Evolutionary conservation across 805 yeast species (phyloP).

Genomic region (Sugiyamaella floridensis): DNA sequence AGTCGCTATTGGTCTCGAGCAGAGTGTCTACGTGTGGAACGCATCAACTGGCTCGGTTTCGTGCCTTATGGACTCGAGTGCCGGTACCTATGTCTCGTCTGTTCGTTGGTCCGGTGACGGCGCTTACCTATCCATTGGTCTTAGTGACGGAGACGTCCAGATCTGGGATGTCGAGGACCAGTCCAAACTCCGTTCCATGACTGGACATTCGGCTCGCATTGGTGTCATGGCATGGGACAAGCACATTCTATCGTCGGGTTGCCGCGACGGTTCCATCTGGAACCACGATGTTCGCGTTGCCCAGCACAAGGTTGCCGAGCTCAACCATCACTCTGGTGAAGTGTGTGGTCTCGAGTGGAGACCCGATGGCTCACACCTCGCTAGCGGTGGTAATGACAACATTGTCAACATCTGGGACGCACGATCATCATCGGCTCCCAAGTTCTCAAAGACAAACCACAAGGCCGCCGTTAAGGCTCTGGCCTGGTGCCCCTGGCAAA

Average conservation of each 20-base stretch:
- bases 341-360: conserved; percentile 89
- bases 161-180: conserved; percentile 87
- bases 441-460: conserved; percentile 70
- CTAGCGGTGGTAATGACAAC: conserved; percentile 93
- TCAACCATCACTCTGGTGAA: conserved; percentile 73
- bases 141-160: conserved; percentile 75
- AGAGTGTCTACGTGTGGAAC: conserved; percentile 84
- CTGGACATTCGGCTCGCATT: conserved; percentile 65
- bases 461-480: conserved; percentile 93
- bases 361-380: conserved; percentile 74
- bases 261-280: conserved; percentile 75
- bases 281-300: conserved; percentile 88
- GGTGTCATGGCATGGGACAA: conserved; percentile 82
- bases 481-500: conserved; percentile 89
- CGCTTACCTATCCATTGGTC: conserved; percentile 74
- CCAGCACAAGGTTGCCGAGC: conserved; percentile 56
- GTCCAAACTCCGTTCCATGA: conserved; percentile 71
- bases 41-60: conserved; percentile 77
- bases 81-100: conserved; percentile 52
- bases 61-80: conserved; percentile 45
- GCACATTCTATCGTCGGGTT: conserved; percentile 77
- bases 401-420: conserved; percentile 91
- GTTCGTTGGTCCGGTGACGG: conserved; percentile 91
- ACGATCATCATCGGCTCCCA: conserved; percentile 54
- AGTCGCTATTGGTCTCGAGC: conserved; percentile 82